Evolutionary conservation across 192 early-diverging fungal genomes (phyloP).

Genomic region (Backusella tarrabulga): DNA sequence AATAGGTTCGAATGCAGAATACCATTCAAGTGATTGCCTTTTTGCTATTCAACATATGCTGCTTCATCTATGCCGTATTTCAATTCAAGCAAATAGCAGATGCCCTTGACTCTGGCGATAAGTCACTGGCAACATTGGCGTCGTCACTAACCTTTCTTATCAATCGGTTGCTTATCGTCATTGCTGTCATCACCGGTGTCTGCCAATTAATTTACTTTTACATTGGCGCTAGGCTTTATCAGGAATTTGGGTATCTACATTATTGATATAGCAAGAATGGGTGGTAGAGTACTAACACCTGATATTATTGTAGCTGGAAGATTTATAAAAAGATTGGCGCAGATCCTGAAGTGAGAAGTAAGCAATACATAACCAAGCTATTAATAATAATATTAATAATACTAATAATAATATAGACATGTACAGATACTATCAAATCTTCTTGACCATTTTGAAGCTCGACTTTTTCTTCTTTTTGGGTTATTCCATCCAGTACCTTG

Average conservation of each 20-base stretch:
- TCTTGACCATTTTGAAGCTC: conserved; percentile 75
- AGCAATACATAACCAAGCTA: not conserved
- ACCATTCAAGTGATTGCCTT: conserved; percentile 71
- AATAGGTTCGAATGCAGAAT: conserved; percentile 65
- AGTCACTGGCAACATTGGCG: not conserved
- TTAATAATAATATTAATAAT: not conserved
- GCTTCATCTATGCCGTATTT: conserved; percentile 66
- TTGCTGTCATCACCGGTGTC: conserved; percentile 55
- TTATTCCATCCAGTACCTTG: conserved; percentile 67
- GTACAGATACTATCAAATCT: conserved; percentile 73
- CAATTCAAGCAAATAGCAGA: conserved; percentile 58
- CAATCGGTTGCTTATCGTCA: conserved; percentile 47
- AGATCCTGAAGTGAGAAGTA: conserved; percentile 58
- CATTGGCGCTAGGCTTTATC: conserved; percentile 53
- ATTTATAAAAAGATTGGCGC: conserved; percentile 66
- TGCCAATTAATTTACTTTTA: conserved; percentile 46
- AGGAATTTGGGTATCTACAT: conserved; percentile 56
- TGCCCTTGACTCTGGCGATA: conserved; percentile 22
- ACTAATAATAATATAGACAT: conserved; percentile 31
- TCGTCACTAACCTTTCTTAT: not conserved
- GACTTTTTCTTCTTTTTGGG: conserved; percentile 83
- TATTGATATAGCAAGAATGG: not conserved
- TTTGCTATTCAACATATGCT: conserved; percentile 63
- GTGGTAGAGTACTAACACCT: not conserved
- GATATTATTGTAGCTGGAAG: conserved; percentile 44